Conservation (phyloP, 257 asterid genomes). For the Nicotiana attenuata region DNA sequence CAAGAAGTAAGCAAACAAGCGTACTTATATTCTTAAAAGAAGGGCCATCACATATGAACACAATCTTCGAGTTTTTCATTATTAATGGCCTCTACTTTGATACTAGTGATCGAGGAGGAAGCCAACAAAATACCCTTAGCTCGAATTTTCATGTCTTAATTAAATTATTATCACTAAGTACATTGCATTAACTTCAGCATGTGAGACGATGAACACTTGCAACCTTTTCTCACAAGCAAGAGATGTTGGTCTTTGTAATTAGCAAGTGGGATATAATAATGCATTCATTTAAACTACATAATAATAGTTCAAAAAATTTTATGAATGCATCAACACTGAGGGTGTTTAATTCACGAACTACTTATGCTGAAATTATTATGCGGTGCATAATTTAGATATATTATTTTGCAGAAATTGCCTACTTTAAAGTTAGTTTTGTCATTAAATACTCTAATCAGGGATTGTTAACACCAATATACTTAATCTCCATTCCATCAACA, state of each 20-base stretch:
- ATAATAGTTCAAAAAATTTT: neutral
- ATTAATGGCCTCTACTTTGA: slow-evolving; percentile 17
- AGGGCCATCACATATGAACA: slow-evolving; percentile 23
- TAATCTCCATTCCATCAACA: too few relatives aligned
- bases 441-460: too few relatives aligned
- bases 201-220: slow-evolving; percentile 5
- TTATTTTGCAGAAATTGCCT: too few relatives aligned
- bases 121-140: slow-evolving; percentile 24
- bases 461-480: too few relatives aligned
- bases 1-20: slow-evolving; percentile 7
- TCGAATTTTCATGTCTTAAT: slow-evolving; percentile 28
- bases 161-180: neutral
- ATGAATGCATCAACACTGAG: neutral
- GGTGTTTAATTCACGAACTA: neutral
- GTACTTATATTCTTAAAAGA: slow-evolving; percentile 30
- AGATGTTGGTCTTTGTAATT: slow-evolving; percentile 48
- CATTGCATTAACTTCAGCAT: neutral
- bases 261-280: neutral
- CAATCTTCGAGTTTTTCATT: neutral
- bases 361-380: neutral
- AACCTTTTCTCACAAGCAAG: slow-evolving; percentile 45
- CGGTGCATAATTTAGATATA: too few relatives aligned
- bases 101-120: slow-evolving; percentile 26
- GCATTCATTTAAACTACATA: neutral
- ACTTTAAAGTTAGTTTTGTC: too few relatives aligned